Evolutionary conservation across 164 flowering plant species (phyloP).

Genomic region (Berberis vulgaris): DNA sequence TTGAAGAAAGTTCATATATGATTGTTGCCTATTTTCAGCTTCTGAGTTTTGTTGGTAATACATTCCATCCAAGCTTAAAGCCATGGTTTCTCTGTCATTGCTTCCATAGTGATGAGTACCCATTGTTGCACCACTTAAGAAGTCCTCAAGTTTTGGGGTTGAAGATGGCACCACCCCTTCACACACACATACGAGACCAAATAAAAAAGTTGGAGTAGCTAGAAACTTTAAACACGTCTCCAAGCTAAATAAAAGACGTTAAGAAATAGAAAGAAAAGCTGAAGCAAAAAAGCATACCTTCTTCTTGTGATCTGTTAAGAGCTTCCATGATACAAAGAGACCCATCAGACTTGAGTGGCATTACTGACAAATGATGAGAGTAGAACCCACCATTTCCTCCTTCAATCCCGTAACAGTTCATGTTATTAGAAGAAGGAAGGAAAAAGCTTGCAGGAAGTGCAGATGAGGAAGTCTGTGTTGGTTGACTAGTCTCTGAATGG

Average conservation of each 20-base stretch:
- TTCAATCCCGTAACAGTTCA: conserved; percentile 31
- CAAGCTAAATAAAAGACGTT: conserved; percentile 2
- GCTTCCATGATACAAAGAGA: conserved; percentile 88
- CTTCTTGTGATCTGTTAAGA: conserved; percentile 43
- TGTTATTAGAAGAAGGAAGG: conserved; percentile 27
- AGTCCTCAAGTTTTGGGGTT: conserved; percentile 49
- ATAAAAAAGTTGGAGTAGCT: neutral
- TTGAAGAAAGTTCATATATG: conserved; percentile 22
- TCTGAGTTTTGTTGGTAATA: conserved; percentile 33
- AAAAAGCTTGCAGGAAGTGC: conserved; percentile 36
- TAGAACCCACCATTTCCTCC: conserved; percentile 31
- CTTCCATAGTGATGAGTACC: conserved; percentile 41
- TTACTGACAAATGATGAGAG: conserved; percentile 39
- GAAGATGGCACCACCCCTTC: conserved; percentile 41
- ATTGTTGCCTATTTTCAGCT: conserved; percentile 17
- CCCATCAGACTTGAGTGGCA: conserved; percentile 91
- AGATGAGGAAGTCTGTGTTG: conserved; percentile 13
- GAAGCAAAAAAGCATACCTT: conserved; percentile 33
- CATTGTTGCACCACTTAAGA: conserved; percentile 50
- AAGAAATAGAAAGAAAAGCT: conserved; percentile 3
- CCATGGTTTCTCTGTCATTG: conserved; percentile 40
- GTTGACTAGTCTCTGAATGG: neutral
- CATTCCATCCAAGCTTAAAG: conserved; percentile 50
- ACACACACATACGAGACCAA: neutral
- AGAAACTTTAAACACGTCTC: neutral